phyloP scores from a whole-genome alignment of 2,329 filamentous ascomycete species.

The Clonostachys byssicola region DNA sequence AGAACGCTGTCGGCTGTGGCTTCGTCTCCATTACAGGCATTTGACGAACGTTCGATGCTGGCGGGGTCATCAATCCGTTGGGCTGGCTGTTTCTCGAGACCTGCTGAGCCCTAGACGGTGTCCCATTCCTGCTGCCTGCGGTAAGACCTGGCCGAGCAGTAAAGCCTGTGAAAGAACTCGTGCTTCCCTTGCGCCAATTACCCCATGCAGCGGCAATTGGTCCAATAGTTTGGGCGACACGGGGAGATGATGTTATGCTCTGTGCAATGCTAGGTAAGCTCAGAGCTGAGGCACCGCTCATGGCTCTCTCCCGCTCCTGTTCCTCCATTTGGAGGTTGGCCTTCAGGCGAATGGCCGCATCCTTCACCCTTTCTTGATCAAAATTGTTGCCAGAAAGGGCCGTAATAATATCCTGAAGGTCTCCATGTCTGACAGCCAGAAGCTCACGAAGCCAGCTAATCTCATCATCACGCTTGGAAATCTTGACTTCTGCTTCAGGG shows the following conservation, averaged over 20 bases:
- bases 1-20: constrained; percentile 56
- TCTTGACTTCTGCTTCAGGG: constrained; percentile 73
- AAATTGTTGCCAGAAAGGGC: constrained; percentile 72
- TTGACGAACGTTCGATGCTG: constrained; percentile 67
- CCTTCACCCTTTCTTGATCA: constrained; percentile 75
- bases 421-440: constrained; percentile 82
- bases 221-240: constrained; percentile 78
- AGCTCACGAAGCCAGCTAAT: constrained; percentile 94
- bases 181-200: constrained; percentile 77
- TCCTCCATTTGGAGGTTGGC: constrained; percentile 98
- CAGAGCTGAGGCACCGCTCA: constrained; percentile 64
- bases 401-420: constrained; percentile 86
- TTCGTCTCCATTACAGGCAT: constrained; percentile 39
- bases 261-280: constrained; percentile 74
- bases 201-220: constrained; percentile 88
- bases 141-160: constrained; percentile 42
- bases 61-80: constrained; percentile 85
- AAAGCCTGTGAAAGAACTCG: constrained; percentile 41
- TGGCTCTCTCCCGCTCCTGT: constrained; percentile 84
- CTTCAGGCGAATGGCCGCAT: constrained; percentile 88
- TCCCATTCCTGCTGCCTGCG: constrained; percentile 34
- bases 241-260: constrained; percentile 73
- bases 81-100: constrained; percentile 58
- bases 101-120: constrained; percentile 55
- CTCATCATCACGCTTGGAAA: constrained; percentile 89